These are phyloP conservation scores for Mollisiaceae sp. DNA, from an alignment of 2,329 filamentous ascomycete species.

Conservation along the genomic window DNA sequence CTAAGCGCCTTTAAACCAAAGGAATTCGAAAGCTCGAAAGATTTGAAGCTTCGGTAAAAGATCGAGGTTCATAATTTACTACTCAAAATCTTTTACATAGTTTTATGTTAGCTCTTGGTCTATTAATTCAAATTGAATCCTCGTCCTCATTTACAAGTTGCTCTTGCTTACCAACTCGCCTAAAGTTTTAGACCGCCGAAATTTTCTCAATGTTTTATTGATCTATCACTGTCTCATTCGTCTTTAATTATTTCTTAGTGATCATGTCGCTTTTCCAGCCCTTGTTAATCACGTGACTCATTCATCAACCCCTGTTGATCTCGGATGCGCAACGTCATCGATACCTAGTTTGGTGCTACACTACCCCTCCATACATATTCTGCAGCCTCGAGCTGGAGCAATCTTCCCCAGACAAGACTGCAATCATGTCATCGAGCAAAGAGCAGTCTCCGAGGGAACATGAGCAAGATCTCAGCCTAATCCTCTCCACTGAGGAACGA, in stretches of 20 bases:
- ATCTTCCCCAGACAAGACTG: not conserved
- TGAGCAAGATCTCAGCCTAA: slow-evolving; percentile 38
- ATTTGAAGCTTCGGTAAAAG: no score
- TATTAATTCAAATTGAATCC: no score
- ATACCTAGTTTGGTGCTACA: no score
- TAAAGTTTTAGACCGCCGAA: not conserved
- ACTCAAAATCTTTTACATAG: no score
- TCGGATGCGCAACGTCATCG: slow-evolving; percentile 6
- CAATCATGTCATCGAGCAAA: slow-evolving; percentile 34
- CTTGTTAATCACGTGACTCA: no score
- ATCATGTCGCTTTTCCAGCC: no score
- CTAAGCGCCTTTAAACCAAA: no score
- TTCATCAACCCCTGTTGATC: not conserved
- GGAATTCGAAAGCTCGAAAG: no score
- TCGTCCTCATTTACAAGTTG: not conserved
- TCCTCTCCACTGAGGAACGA: slow-evolving; percentile 41
- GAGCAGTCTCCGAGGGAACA: slow-evolving; percentile 23
- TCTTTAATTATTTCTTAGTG: not conserved
- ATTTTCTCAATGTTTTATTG: not conserved
- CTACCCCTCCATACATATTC: not conserved
- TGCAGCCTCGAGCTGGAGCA: not conserved
- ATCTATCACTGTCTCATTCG: not conserved
- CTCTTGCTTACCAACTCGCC: not conserved
- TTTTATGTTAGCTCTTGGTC: no score
- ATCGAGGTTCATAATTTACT: no score